A percentile compares a stretch with the other conserved stretches of the same genome.
These are phyloP conservation scores for Heliamphora exappendiculata DNA, from an alignment of 148 eudicot species.

Conservation along the genomic window DNA sequence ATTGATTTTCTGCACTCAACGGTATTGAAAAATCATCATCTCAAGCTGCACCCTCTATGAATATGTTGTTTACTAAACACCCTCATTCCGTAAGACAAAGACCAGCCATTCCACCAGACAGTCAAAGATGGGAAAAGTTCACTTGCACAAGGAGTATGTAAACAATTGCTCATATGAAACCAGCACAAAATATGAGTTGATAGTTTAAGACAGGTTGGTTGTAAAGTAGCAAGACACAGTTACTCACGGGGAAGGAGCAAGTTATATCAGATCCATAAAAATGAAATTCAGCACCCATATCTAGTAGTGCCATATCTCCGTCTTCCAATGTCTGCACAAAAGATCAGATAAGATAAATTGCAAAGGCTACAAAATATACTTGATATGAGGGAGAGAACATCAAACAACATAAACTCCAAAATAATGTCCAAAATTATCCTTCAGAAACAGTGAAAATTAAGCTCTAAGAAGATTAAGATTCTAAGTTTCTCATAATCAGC, in stretches of 20 bases:
- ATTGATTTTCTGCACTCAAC: not conserved
- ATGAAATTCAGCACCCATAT: slow-evolving; percentile 98
- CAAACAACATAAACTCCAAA: not conserved
- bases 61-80: not conserved
- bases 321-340: slow-evolving; percentile 56
- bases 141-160: not conserved
- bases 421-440: not conserved
- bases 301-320: slow-evolving; percentile 89
- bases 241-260: slow-evolving; percentile 85
- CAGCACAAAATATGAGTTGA: not conserved
- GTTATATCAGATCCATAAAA: slow-evolving; percentile 98
- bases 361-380: slow-evolving; percentile 1
- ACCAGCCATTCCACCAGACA: not conserved
- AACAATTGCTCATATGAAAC: not conserved
- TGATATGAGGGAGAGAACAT: not conserved
- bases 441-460: not conserved
- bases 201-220: slow-evolving; percentile 2
- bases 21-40: not conserved
- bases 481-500: slow-evolving; percentile 5
- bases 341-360: not conserved
- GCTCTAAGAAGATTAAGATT: not conserved
- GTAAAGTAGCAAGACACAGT: not conserved
- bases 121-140: not conserved
- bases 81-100: not conserved
- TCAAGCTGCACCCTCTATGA: not conserved